phyloP scores from a whole-genome alignment of 2,329 filamentous ascomycete genomes.

The Trichoderma simmonsii region DNA sequence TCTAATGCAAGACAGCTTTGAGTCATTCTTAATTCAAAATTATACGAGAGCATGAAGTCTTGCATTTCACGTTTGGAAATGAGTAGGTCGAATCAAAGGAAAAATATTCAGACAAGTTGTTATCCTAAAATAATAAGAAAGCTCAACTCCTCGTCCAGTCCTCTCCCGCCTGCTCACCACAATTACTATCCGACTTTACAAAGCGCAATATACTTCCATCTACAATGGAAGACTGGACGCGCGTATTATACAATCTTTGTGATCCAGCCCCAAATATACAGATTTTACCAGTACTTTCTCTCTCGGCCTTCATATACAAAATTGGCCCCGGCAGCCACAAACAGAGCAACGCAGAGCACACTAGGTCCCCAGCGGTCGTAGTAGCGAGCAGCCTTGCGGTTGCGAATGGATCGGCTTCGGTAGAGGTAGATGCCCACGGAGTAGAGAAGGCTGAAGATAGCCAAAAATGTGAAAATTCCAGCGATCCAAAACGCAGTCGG shows the following conservation, averaged over 20 bases:
- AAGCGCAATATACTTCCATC: not conserved
- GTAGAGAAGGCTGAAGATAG: constrained; percentile 76
- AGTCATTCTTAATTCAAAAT: not conserved
- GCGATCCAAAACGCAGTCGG: constrained; percentile 64
- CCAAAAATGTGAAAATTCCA: constrained; percentile 77
- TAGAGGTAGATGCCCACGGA: constrained; percentile 82
- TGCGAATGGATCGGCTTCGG: constrained; percentile 80
- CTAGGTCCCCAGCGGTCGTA: constrained; percentile 88
- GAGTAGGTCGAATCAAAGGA: not conserved
- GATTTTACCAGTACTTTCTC: constrained; percentile 48
- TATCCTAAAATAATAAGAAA: not conserved
- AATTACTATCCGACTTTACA: not conserved
- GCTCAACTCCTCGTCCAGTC: not conserved
- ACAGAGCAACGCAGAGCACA: constrained; percentile 67
- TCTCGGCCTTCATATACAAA: constrained; percentile 74
- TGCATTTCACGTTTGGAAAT: not conserved
- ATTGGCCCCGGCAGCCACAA: constrained; percentile 72
- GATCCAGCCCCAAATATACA: not conserved
- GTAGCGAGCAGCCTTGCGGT: constrained; percentile 80
- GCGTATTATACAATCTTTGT: not conserved
- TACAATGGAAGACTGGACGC: not conserved
- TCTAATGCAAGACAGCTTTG: not conserved
- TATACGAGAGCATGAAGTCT: not conserved
- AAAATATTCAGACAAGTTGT: not conserved
- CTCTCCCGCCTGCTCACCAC: not conserved